Base-by-base conservation (phyloP, 805 yeast species). In the Ogataea philodendri region DNA sequence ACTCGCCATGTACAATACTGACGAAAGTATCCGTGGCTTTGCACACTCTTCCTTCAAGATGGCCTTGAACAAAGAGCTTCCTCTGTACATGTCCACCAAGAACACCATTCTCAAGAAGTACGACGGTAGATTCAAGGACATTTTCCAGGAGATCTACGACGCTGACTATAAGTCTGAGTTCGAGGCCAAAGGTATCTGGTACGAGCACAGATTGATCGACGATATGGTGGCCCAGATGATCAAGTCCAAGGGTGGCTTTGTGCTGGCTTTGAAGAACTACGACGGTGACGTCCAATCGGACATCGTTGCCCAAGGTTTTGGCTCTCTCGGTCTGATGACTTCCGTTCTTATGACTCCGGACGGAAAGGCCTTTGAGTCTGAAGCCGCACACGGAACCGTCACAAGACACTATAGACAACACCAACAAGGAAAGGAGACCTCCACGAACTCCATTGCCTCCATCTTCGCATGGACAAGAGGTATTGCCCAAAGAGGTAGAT, bases 201-300 rank as follows among this genome's bases (percentile, higher is more conserved):
- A 82, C 52, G 89, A 84, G 60, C 93, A 84, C 61, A 74, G 93
- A 62, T 70, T 84, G 55, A 84, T 84, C 45, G 93, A 84, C 60
- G 93, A 84, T 58, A 84, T 84, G 88, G 93, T 84, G 42, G 90
- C 90, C 4, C 93, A 84, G 63, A 84, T 84, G 93, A 63, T 84
- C 55, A 84, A 84, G 61, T 83, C 90, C 16, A 78, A 79, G 53
- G 93, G 93, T 54, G 93, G 93, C 5, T 84, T 74, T 55, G 74
- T 83, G 44, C 73, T 84, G 69, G 90, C 90, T 31, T 68, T 84
- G 69, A 84, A 84, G 62, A 84, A 84, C 62, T 84, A 84, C 56
- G 93, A 84, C 58, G 93, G 93, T 62, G 93, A 84, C 58, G 93
- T 84, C 37, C 87, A 82, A 61, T 77, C 85, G 5, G 93, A 84